Conservation (phyloP, 2,329 filamentous ascomycete species). For the Aspergillus ibericus region DNA sequence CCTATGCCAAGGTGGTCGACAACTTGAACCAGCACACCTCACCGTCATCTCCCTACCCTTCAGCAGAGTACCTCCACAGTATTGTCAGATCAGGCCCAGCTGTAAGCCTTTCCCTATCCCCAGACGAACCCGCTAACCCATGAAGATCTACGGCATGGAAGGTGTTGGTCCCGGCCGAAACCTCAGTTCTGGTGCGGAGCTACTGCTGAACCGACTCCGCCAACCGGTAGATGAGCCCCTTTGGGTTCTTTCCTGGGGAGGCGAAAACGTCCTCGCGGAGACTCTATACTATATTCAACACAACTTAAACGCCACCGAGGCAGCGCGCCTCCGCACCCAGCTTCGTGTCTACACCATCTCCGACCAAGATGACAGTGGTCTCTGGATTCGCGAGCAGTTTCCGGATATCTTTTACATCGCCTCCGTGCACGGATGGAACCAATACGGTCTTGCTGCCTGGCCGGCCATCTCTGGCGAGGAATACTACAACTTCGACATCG, state of each 20-base stretch:
- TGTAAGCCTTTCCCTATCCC: conserved; percentile 31
- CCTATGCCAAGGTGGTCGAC: conserved; percentile 45
- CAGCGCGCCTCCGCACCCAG: conserved; percentile 31
- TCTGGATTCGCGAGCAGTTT: conserved; percentile 56
- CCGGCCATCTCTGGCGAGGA: conserved; percentile 54
- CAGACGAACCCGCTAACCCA: not conserved
- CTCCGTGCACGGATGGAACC: conserved; percentile 57
- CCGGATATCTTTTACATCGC: conserved; percentile 59
- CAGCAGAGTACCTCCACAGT: conserved; percentile 35
- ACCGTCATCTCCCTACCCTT: conserved; percentile 45
- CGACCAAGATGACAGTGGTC: conserved; percentile 59
- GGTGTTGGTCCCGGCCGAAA: conserved; percentile 34
- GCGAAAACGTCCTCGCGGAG: conserved; percentile 54
- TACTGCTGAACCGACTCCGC: conserved; percentile 46
- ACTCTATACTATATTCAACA: conserved; percentile 42
- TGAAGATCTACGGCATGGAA: conserved; percentile 35
- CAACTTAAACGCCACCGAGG: conserved; percentile 26
- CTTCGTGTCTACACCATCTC: conserved; percentile 57
- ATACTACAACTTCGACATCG: conserved; percentile 49
- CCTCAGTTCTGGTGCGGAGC: conserved; percentile 46
- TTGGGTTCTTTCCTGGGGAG: conserved; percentile 57
- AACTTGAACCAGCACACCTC: conserved; percentile 54
- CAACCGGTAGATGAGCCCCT: conserved; percentile 43
- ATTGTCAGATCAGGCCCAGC: conserved; percentile 43
- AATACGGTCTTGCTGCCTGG: conserved; percentile 57